Evolutionary conservation across 176 grass and related monocot genomes (phyloP), one percentile per base, ranked within the genome.

Genomic region (Guadua angustifolia): DNA sequence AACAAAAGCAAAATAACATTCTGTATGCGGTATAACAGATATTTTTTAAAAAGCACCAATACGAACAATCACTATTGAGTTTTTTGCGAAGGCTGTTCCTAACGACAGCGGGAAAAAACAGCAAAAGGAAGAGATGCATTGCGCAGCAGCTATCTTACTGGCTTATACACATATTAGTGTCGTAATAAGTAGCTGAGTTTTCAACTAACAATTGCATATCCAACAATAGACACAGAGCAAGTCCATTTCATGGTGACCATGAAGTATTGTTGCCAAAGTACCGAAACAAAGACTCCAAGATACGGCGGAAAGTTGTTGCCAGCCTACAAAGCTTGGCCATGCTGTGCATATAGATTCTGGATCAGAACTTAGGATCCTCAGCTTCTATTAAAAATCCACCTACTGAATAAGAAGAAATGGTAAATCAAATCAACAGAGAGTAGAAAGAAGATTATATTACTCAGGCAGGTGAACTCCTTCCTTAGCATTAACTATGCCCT

Each of bases 191-290:
- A 94, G 91, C 96, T 86, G 89, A 82, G 61, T 90, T 93, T 92
- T 95, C 96, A 50, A 95, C 82, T 77, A 95, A 84, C 62, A 92
- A 46, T 78, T 99, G 96, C 93, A 99, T 99, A 64, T 99, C 96
- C 86, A 92, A 57, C 75, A 99, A 85, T 75, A 99, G 70, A 43
- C 81, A 88, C 22, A 92, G 66, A 74, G 93, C 89, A 49, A 98
- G 95, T 64, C 87, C 89, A 82, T 95, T 98, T 66, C 92, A 36
- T 64, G 64, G 75, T 74, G 90, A 88, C 96, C 93, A 99, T 64
- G 91, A 94, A 87, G 77, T 87, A 51, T 86, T 88, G 69, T 81
- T 91, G 81, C 92, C 93, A 60, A 99, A 95, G 81, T 95, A 90
- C 63, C 88, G 88, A 91, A 99, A 92, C 60, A 99, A 85, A 29